These are phyloP conservation scores for Suillus cothurnatus DNA, from an alignment of 768 basidiomycete species.

Conservation along the genomic window DNA sequence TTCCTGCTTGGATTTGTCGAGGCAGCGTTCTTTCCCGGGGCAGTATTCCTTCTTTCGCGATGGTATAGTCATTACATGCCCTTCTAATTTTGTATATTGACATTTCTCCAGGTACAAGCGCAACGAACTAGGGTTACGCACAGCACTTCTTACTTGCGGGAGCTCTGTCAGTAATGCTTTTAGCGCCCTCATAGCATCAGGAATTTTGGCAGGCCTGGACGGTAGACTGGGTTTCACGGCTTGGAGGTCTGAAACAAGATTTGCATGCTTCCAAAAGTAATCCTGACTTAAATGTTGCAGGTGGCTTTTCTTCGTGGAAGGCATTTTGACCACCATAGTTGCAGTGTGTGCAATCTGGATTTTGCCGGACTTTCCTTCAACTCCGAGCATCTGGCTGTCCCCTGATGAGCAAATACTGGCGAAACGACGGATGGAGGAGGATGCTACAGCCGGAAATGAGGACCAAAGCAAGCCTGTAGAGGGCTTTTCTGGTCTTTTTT, in stretches of 20 bases:
- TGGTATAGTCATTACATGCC: conserved; percentile 42
- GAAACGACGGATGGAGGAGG: conserved; percentile 59
- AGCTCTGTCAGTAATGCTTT: conserved; percentile 80
- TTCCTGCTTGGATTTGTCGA: conserved; percentile 76
- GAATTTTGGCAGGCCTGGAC: conserved; percentile 69
- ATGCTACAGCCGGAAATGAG: conserved; percentile 53
- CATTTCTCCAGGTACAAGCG: conserved; percentile 49
- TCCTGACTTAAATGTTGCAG: conserved; percentile 31
- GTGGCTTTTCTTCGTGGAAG: conserved; percentile 75
- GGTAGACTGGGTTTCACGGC: conserved; percentile 65
- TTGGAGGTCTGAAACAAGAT: conserved; percentile 58
- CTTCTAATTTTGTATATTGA: neutral
- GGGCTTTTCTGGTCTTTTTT: conserved; percentile 47
- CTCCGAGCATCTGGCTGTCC: conserved; percentile 60
- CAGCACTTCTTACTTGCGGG: conserved; percentile 68
- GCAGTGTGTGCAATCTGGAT: conserved; percentile 57
- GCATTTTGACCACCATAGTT: conserved; percentile 54
- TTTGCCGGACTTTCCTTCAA: conserved; percentile 73
- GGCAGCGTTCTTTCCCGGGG: conserved; percentile 71
- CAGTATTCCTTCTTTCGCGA: conserved; percentile 65
- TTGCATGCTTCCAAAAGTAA: neutral
- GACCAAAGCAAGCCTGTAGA: conserved; percentile 38
- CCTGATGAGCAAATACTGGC: conserved; percentile 57
- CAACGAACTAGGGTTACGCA: conserved; percentile 66
- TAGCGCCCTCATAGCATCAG: conserved; percentile 76